phyloP scores from a whole-genome alignment of 176 grass and related monocot species.

The Musa troglodytarum region DNA sequence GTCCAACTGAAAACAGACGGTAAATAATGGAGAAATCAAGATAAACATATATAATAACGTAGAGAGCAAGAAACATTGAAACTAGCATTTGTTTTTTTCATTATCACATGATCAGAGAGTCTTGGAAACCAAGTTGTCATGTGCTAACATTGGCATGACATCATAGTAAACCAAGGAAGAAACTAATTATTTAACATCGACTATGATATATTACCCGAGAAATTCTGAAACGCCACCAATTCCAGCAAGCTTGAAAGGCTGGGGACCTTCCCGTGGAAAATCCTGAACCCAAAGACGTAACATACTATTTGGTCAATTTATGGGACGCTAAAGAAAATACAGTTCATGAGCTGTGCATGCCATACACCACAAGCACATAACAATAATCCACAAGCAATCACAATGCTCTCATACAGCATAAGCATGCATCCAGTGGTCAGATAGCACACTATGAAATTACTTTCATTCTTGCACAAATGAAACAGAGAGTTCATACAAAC shows the following conservation, averaged over 20 bases:
- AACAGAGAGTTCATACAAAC: neutral
- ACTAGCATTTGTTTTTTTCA: neutral
- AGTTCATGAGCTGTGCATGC: too few species aligned
- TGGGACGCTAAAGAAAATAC: neutral
- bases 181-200: too few species aligned
- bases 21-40: neutral
- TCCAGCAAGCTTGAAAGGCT: conserved; percentile 86
- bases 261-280: conserved; percentile 71
- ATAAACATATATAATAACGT: neutral
- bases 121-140: neutral
- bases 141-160: neutral
- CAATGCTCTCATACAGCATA: too few species aligned
- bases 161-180: neutral
- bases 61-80: neutral
- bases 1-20: conserved; percentile 57
- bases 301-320: neutral
- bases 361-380: too few species aligned
- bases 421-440: too few species aligned
- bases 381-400: too few species aligned
- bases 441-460: too few species aligned
- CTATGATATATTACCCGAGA: conserved; percentile 40
- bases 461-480: neutral
- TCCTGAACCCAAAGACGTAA: conserved; percentile 32
- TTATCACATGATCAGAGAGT: too few species aligned
- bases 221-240: conserved; percentile 92